Base-by-base conservation (phyloP, 116 monocot species). In the Papilionanthe hybrid region DNA sequence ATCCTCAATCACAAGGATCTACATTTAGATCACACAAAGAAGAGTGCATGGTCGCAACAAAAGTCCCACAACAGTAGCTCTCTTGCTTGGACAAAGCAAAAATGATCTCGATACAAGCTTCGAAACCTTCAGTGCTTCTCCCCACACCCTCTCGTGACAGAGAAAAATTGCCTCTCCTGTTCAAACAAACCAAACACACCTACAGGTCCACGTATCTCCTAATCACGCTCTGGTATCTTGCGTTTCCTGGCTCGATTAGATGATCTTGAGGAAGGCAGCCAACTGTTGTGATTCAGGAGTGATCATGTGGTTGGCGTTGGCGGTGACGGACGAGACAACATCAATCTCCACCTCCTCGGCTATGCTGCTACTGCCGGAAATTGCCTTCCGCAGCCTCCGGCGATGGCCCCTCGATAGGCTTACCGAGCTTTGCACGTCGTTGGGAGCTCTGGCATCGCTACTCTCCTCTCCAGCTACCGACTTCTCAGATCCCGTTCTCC, bases 371-470 rank as follows among this genome's bases (percentile, higher is more conserved):
- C 79, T 32, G 50, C 78, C 78, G 41, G 79, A 75, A 48, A 50
- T 56, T 28, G 41, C 44, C 79, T 78, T 80, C 49, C 84, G 81
- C 80, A 82, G 69, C 5, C 79, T 57, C 7, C 67, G 5, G 5
- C 81, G 56, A 76, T 77, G 67, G 23, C 82, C 77, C 12, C 77
- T 82, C 13, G 90, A 88, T 0, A 87, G 84, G 67, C 88, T 92
- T 2, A 85, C 89, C 13, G 91, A 95, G 82, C 95, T 95, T 85
- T 92, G 90, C 19, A 90, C 92, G 83, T 90, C 95, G 80, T 88
- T 92, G 68, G n/a, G n/a, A n/a, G n/a, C n/a, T n/a, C n/a, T n/a
- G n/a, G n/a, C n/a, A n/a, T n/a, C n/a, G 32, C 32, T 78, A 69
- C 72, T 76, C 3, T 75, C 30, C 42, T 63, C 82, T 37, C 82